Conservation (phyloP, 2,329 filamentous ascomycete genomes). For the Karstenula rhodostoma region DNA sequence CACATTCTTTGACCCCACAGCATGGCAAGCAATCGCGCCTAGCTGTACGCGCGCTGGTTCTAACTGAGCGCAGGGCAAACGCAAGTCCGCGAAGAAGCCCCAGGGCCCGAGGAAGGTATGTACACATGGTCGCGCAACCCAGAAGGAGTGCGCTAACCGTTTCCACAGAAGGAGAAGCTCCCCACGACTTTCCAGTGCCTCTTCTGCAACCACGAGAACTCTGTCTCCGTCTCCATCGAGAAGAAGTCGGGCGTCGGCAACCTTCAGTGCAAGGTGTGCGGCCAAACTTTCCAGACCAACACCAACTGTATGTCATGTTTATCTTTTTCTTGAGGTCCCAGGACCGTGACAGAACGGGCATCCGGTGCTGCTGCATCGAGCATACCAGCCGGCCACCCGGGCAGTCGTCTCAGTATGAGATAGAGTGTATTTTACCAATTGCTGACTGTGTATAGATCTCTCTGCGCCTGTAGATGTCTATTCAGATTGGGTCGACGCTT, state of each 20-base stretch:
- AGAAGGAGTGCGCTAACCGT: conserved; percentile 22
- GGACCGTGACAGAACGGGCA: no score
- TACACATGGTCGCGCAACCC: conserved; percentile 14
- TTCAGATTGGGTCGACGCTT: conserved; percentile 98
- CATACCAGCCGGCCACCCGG: neutral
- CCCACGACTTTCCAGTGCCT: conserved; percentile 92
- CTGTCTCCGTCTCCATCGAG: conserved; percentile 88
- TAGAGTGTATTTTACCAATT: neutral
- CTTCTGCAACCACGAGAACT: conserved; percentile 98
- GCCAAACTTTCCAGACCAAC: conserved; percentile 88
- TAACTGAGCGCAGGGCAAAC: conserved; percentile 72
- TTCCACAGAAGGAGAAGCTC: conserved; percentile 66
- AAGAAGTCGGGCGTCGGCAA: conserved; percentile 89
- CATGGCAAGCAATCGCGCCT: conserved; percentile 31
- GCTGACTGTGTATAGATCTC: conserved; percentile 67
- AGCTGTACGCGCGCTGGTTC: conserved; percentile 26
- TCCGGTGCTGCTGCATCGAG: no score
- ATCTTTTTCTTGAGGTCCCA: conserved; percentile 10
- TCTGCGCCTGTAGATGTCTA: conserved; percentile 95
- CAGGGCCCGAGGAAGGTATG: conserved; percentile 81
- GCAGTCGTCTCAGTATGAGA: neutral
- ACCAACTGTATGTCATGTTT: conserved; percentile 77
- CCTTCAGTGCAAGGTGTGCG: conserved; percentile 90
- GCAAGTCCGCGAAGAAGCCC: conserved; percentile 85
- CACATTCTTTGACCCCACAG: conserved; percentile 5